These are phyloP conservation scores for Pythium rhizo-oryzae DNA, from an alignment of 352 stramenopile species.

Conservation along the genomic window DNA sequence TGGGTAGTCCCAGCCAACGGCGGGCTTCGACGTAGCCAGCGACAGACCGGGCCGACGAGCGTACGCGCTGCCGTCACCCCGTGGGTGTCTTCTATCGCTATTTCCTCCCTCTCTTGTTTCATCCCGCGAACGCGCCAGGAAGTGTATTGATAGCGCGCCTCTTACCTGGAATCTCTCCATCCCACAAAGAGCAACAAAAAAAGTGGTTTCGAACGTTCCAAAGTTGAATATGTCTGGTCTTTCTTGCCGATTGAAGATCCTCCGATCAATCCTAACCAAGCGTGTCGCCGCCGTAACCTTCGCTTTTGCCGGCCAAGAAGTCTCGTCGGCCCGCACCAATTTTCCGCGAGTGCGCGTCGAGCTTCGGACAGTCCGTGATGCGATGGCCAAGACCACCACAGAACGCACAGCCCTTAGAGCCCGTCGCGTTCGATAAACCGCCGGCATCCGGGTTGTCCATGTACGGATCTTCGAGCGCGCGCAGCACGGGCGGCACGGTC, in stretches of 20 bases:
- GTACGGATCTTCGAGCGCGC: conserved; percentile 97
- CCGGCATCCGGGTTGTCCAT: conserved; percentile 75
- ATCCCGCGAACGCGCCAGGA: background rate
- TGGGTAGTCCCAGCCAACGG: background rate
- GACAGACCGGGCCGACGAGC: background rate
- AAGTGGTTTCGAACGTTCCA: conserved; percentile 12
- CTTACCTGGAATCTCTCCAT: no score
- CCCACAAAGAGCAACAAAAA: background rate
- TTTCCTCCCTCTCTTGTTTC: background rate
- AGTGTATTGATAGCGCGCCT: conserved; percentile 19
- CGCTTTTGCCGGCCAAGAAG: conserved; percentile 91
- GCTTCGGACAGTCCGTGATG: conserved; percentile 99
- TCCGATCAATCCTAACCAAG: conserved; percentile 48
- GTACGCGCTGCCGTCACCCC: background rate
- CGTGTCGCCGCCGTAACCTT: conserved; percentile 95
- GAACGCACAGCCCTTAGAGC: conserved; percentile 96
- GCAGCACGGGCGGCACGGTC: conserved; percentile 96
- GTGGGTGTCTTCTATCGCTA: background rate
- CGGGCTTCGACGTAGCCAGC: background rate
- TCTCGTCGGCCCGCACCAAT: conserved; percentile 94
- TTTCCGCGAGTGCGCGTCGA: conserved; percentile 97
- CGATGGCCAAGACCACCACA: conserved; percentile 98
- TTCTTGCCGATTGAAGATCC: background rate
- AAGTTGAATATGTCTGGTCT: background rate
- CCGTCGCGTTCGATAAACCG: conserved; percentile 70